These are phyloP conservation scores for Xylona heveae DNA, from an alignment of 495 filamentous ascomycete species.

Conservation along the genomic window DNA sequence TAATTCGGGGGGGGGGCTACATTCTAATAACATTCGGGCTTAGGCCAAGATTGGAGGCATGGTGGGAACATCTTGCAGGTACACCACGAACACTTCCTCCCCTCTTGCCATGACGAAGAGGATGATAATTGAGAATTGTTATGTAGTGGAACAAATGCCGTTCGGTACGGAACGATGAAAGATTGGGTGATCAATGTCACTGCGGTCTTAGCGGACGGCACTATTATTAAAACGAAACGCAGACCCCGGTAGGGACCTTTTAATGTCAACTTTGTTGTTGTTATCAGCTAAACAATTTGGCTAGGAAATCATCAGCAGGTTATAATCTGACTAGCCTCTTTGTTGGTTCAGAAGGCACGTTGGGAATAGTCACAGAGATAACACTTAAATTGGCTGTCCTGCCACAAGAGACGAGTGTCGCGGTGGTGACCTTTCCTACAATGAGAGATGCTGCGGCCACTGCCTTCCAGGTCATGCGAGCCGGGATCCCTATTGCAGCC, in stretches of 20 bases:
- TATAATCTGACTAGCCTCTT: conserved; percentile 64
- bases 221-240: conserved; percentile 53
- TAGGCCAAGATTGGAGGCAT: conserved; percentile 44
- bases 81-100: neutral
- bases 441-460: conserved; percentile 52
- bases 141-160: conserved; percentile 47
- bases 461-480: conserved; percentile 46
- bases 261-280: neutral
- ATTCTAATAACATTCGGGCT: too few relatives aligned
- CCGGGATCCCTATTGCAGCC: conserved; percentile 51
- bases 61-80: conserved; percentile 54
- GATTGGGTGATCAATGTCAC: conserved; percentile 73
- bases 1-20: too few relatives aligned
- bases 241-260: conserved; percentile 25
- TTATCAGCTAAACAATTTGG: neutral
- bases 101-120: neutral
- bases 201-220: conserved; percentile 60
- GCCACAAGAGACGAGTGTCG: conserved; percentile 51
- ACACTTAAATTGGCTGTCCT: conserved; percentile 57
- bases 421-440: conserved; percentile 53
- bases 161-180: conserved; percentile 69
- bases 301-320: conserved; percentile 52
- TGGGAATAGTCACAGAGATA: conserved; percentile 56
- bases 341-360: conserved; percentile 58
- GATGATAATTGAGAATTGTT: neutral